Evolutionary conservation across 2,329 filamentous ascomycete species (phyloP), one percentile per base, ranked within the genome.

Genomic region (Sclerotiophoma versabilis): DNA sequence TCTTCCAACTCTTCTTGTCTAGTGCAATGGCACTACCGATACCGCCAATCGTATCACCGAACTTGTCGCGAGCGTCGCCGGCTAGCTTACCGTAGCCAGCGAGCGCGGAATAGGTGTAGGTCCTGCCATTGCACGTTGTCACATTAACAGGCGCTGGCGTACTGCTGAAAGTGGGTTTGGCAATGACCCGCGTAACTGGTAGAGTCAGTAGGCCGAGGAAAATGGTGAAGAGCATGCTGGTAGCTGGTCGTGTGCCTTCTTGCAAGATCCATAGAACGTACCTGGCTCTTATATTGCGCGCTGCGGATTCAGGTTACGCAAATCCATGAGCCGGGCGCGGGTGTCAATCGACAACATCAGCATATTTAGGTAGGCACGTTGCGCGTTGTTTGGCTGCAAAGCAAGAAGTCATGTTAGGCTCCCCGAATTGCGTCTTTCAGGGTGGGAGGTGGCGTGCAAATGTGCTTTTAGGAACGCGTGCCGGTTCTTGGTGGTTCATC

Each of bases 21-120:
- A 91, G 74, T n/a, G 86, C 83, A 62, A 88, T 83, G 11, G 85
- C 81, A 52, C 84, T 88, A 8, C 89, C 89, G 45, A 89, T 79
- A 1, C 87, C 86, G 30, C 86, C 87, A 25, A 91, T 76, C 0
- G 87, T 91, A 67, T 91, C 88, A 25, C 87, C 87, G 61, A 83
- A 87, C 67, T 87, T 86, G 74, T 91, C 89, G 26, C 80, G 77
- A 2, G 82, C 80, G 64, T 86, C 80, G 26, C 79, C 79, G 0
- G 82, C 74, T 3, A 91, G 73, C 49, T 79, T 81, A 5, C 88
- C 88, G 66, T 86, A 91, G 9, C 88, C 88, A 4, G 84, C 86
- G 9, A 92, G 81, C 52, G 83, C 79, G 46, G 87, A 77, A 69
- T 91, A 91, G n/a, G 82, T 79, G 65, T 88, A 91, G 0, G 74